Conservation (phyloP, 495 filamentous ascomycete species). For the Podospora pseudopauciseta region DNA sequence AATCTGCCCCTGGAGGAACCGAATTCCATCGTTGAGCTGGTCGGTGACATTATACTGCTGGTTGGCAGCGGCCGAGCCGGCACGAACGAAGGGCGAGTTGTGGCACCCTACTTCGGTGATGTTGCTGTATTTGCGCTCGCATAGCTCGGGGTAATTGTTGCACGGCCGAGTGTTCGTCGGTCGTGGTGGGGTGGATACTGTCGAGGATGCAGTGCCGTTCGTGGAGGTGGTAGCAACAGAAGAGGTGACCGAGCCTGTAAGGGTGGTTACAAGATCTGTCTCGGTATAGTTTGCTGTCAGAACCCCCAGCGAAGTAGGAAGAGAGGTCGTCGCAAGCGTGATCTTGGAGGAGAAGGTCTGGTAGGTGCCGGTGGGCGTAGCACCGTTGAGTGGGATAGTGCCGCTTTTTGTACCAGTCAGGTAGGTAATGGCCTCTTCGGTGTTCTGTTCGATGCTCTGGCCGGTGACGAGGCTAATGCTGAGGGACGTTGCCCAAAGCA, state of each 20-base stretch:
- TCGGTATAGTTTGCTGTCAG: conserved; percentile 44
- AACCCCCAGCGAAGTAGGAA: conserved; percentile 20
- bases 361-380: conserved; percentile 36
- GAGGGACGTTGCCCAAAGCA: conserved; percentile 2
- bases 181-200: conserved; percentile 40
- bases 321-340: conserved; percentile 32
- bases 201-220: conserved; percentile 34
- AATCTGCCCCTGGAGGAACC: conserved; percentile 86
- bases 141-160: conserved; percentile 85
- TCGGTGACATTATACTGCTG: conserved; percentile 64
- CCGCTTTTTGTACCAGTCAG: conserved; percentile 38
- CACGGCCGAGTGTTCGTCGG: conserved; percentile 71
- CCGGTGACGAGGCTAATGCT: conserved; percentile 9
- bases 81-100: conserved; percentile 77
- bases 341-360: conserved; percentile 35
- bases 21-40: conserved; percentile 83
- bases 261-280: conserved; percentile 38
- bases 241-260: conserved; percentile 38
- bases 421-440: conserved; percentile 34
- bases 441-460: conserved; percentile 5
- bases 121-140: conserved; percentile 76
- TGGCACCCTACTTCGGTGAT: conserved; percentile 82
- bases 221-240: conserved; percentile 29
- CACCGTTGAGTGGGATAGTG: conserved; percentile 19
- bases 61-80: conserved; percentile 72